These are phyloP conservation scores for Quercus variabilis DNA, from an alignment of 306 rosid genomes.

Conservation along the genomic window DNA sequence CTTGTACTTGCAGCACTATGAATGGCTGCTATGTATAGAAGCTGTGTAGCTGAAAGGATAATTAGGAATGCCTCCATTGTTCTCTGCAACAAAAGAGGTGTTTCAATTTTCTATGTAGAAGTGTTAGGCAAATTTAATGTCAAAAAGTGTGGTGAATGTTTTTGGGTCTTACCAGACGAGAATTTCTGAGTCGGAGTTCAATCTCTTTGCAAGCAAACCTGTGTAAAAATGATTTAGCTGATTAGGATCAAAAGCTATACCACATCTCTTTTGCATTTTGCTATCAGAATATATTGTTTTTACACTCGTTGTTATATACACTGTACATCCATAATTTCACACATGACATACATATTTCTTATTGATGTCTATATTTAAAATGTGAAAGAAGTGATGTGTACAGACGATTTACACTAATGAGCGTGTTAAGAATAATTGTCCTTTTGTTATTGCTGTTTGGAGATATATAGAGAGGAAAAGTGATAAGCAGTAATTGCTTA, in stretches of 20 bases:
- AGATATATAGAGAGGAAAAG: background rate
- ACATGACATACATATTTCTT: too few species aligned
- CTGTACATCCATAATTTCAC: too few species aligned
- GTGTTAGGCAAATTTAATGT: background rate
- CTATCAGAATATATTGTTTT: too few species aligned
- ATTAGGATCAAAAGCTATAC: slow-evolving; percentile 8
- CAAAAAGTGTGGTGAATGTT: background rate
- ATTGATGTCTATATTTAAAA: too few species aligned
- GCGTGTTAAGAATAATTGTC: too few species aligned
- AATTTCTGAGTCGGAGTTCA: slow-evolving; percentile 59
- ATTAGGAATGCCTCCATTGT: slow-evolving; percentile 94
- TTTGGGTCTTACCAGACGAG: slow-evolving; percentile 65
- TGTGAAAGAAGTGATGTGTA: too few species aligned
- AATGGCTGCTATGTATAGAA: slow-evolving; percentile 71
- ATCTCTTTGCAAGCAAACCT: slow-evolving; percentile 96
- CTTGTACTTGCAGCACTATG: slow-evolving; percentile 36
- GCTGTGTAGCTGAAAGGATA: slow-evolving; percentile 86
- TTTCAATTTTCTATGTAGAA: slow-evolving; percentile 1
- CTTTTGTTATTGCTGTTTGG: background rate
- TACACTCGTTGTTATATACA: too few species aligned
- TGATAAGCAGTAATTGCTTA: slow-evolving; percentile 17
- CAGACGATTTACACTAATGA: too few species aligned
- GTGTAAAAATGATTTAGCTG: slow-evolving; percentile 17
- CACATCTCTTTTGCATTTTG: background rate
- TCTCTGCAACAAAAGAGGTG: slow-evolving; percentile 43